Evolutionary conservation across 768 basidiomycete genomes (phyloP), one percentile per base, ranked within the genome.

Genomic region (Mycena leptocephala): DNA sequence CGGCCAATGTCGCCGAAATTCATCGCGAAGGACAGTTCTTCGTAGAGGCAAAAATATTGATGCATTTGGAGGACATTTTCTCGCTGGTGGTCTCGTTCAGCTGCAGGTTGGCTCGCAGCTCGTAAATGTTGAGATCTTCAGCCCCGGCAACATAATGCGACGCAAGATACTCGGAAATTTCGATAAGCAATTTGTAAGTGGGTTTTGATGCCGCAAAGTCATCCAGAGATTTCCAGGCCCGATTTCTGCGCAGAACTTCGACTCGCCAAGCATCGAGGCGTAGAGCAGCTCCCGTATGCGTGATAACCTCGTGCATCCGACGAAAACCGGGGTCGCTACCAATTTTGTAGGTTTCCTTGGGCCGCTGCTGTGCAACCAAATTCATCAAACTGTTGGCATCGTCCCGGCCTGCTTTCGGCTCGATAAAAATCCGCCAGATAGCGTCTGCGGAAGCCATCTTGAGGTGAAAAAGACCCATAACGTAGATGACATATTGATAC

Each of bases 21-120:
- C 81, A 86, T 84, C 0, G 82, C 80, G 74, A 84, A 80, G 0
- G 79, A 78, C 1, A 87, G 65, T 59, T 89, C 88, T 46, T 87
- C 84, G 66, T 90, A 90, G 0, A 89, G 81, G 1, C 88, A 51
- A 9, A 86, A 79, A 32, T 87, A 85, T 33, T 85, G 74, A 14
- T 87, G 80, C 2, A 76, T 33, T 0, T 87, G 69, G 11, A 85
- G 41, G 0, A 69, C 61, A 68, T 90, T 89, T 72, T 87, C 84
- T 16, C 76, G 70, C 22, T 84, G 81, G 37, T 82, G 20, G 74
- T 89, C 87, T 6, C 83, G 72, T 10, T 77, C 71, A 9, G 32
- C 18, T 30, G 24, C 4, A 63, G 33, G 24, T 71, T 43, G 0
- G 28, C 10, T 2, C 46, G 53, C 24, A 66, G 37, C 0, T 55